These are phyloP conservation scores for Haplographium delicatum DNA, from an alignment of 495 filamentous ascomycete species.

Conservation along the genomic window DNA sequence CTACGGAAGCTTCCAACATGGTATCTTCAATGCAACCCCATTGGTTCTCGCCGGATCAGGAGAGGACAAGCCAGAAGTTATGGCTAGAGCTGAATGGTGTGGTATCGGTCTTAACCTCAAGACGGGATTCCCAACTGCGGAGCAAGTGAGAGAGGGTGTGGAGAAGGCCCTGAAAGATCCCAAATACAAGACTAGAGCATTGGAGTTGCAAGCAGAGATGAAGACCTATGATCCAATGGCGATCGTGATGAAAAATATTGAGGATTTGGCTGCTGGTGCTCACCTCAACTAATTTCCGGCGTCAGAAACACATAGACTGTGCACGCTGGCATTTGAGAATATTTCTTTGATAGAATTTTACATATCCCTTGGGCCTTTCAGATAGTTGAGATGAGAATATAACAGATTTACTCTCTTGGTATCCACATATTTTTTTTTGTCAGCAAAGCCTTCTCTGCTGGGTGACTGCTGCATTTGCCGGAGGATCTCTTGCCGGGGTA, in stretches of 20 bases:
- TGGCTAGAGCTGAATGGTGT: slow-evolving; percentile 29
- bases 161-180: slow-evolving; percentile 25
- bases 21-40: slow-evolving; percentile 29
- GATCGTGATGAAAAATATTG: slow-evolving; percentile 23
- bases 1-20: slow-evolving; percentile 32
- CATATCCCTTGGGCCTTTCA: too few species aligned
- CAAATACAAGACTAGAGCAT: slow-evolving; percentile 25
- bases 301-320: too few species aligned
- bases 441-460: too few species aligned
- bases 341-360: too few species aligned
- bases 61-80: slow-evolving; percentile 32
- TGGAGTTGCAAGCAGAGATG: slow-evolving; percentile 25
- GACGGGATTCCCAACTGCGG: slow-evolving; percentile 24
- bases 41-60: slow-evolving; percentile 29
- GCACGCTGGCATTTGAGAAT: too few species aligned
- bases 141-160: slow-evolving; percentile 25
- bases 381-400: too few species aligned
- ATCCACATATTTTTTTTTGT: too few species aligned
- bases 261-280: slow-evolving; percentile 16
- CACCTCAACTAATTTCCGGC: too few species aligned
- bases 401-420: too few species aligned
- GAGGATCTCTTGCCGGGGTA: too few species aligned
- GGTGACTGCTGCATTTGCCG: too few species aligned
- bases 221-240: slow-evolving; percentile 25
- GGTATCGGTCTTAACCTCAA: slow-evolving; percentile 31